These are phyloP conservation scores for Echites panduratus DNA, from an alignment of 257 asterid species.

Conservation along the genomic window DNA sequence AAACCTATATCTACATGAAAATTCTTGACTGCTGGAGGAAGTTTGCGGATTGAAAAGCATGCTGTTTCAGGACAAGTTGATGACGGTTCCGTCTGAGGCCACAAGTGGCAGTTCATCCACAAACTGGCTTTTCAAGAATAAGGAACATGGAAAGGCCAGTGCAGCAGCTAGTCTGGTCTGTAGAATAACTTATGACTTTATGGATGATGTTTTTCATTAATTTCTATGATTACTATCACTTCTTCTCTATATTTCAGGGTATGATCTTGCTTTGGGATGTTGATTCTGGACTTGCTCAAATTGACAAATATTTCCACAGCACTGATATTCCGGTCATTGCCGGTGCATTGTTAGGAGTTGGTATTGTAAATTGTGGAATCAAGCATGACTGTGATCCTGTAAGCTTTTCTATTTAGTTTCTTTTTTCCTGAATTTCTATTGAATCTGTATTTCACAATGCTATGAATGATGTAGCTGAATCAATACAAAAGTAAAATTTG, in stretches of 20 bases:
- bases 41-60: not conserved
- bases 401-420: conserved; percentile 22
- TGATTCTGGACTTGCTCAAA: conserved; percentile 90
- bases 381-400: conserved; percentile 91
- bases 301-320: conserved; percentile 88
- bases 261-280: conserved; percentile 97
- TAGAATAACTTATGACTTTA: conserved; percentile 4
- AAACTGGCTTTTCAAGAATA: conserved; percentile 89
- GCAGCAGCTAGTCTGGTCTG: conserved; percentile 97
- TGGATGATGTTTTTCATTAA: not conserved
- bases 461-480: not conserved
- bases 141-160: conserved; percentile 93
- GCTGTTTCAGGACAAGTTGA: conserved; percentile 70
- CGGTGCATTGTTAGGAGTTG: conserved; percentile 88
- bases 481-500: not conserved
- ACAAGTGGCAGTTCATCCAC: conserved; percentile 64
- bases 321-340: conserved; percentile 68
- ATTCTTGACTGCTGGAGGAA: not conserved
- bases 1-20: not conserved
- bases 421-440: not conserved
- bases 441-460: not conserved
- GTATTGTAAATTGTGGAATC: conserved; percentile 76
- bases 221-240: not conserved
- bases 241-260: conserved; percentile 44
- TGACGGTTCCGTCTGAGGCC: conserved; percentile 82